These are phyloP conservation scores for Graphilbum sp. DNA, from an alignment of 2,329 filamentous ascomycete genomes.

Conservation along the genomic window DNA sequence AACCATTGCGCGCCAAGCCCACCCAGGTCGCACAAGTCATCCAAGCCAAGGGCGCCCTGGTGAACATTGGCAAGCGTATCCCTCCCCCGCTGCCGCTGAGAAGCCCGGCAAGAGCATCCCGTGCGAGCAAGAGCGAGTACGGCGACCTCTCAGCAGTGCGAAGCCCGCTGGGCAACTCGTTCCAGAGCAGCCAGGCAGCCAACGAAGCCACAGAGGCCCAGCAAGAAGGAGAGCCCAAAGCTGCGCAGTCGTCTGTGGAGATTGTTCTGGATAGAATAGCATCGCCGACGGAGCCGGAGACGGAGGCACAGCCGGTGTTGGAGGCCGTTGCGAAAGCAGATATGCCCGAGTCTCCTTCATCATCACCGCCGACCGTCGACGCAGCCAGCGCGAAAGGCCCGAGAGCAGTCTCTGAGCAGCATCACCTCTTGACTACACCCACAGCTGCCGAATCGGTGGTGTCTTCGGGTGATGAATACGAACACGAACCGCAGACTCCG, in stretches of 20 bases:
- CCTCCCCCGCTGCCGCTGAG: conserved; percentile 64
- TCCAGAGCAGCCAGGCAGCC: conserved; percentile 13
- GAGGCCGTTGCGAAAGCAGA: neutral
- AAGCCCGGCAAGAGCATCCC: conserved; percentile 50
- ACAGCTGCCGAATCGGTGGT: neutral
- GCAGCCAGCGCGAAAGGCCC: too few relatives aligned
- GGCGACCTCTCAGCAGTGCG: conserved; percentile 36
- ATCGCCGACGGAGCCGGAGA: neutral
- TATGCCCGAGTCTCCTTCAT: too few relatives aligned
- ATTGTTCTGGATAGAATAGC: neutral
- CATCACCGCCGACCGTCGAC: too few relatives aligned
- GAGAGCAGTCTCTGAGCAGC: too few relatives aligned
- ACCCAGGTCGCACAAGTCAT: conserved; percentile 53
- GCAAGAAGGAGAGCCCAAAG: neutral
- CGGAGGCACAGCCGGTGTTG: neutral
- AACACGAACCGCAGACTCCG: conserved; percentile 9
- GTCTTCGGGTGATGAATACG: conserved; percentile 7
- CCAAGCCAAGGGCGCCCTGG: conserved; percentile 58
- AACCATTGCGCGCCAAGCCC: conserved; percentile 39
- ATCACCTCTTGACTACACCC: too few relatives aligned
- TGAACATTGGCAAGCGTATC: conserved; percentile 68
- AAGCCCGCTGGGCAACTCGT: conserved; percentile 35
- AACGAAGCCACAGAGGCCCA: neutral
- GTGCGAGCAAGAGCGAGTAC: conserved; percentile 38
- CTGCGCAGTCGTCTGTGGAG: neutral